Conservation (phyloP, 495 filamentous ascomycete species). For the Annulohypoxylon bovei region DNA sequence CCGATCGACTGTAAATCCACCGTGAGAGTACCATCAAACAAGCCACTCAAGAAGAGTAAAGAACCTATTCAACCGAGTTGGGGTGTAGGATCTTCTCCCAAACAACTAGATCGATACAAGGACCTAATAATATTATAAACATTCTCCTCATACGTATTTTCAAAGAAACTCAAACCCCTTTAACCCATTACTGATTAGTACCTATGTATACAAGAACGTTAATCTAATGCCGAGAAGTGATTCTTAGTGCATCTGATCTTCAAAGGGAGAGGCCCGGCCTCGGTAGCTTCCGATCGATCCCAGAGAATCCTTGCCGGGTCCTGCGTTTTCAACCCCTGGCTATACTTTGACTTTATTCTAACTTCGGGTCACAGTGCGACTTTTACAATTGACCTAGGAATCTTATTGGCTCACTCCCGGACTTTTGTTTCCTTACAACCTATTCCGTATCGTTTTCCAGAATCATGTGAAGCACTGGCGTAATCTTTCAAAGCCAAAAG, state of each 20-base stretch:
- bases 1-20: background rate
- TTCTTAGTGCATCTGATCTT: background rate
- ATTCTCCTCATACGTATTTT: background rate
- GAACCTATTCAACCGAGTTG: background rate
- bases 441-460: background rate
- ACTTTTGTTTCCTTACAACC: background rate
- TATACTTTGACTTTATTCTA: background rate
- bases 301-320: background rate
- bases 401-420: background rate
- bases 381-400: too few relatives aligned
- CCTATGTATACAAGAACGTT: background rate
- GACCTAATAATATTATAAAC: background rate
- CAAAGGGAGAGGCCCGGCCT: background rate
- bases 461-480: background rate
- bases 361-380: background rate
- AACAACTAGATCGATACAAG: background rate
- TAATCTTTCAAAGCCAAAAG: background rate
- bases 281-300: slow-evolving; percentile 18
- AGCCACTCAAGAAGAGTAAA: background rate
- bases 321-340: background rate
- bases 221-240: background rate
- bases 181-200: too few relatives aligned
- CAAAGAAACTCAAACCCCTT: too few relatives aligned
- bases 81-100: background rate
- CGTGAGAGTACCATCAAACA: background rate